phyloP scores from a whole-genome alignment of 345 rosid species.

The Bruguiera gymnorhiza region DNA sequence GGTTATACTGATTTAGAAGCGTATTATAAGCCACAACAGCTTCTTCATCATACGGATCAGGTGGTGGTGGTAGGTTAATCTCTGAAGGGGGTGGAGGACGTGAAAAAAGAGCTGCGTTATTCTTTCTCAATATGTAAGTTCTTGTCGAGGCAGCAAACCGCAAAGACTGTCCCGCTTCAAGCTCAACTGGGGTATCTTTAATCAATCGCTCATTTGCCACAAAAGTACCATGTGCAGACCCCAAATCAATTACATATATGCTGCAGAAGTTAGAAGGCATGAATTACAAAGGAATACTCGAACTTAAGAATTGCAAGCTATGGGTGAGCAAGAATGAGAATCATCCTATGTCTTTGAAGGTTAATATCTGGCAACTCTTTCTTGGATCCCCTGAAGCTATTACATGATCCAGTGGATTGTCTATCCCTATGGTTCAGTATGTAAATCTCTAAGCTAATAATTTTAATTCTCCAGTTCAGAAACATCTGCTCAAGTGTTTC shows the following conservation, averaged over 20 bases:
- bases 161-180: constrained; percentile 74
- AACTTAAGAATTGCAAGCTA: background rate
- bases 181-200: constrained; percentile 68
- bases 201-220: constrained; percentile 86
- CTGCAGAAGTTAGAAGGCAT: constrained; percentile 35
- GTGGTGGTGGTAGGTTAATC: constrained; percentile 69
- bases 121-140: constrained; percentile 72
- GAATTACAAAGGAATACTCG: background rate
- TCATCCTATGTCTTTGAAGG: background rate
- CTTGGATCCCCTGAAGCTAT: background rate
- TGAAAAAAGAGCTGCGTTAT: constrained; percentile 73
- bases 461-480: no score
- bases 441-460: background rate
- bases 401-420: background rate
- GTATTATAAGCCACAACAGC: constrained; percentile 84
- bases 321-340: background rate
- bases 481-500: no score
- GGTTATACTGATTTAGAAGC: constrained; percentile 70
- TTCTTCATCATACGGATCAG: constrained; percentile 83
- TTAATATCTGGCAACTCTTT: constrained; percentile 1
- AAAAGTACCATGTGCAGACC: constrained; percentile 82
- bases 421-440: background rate
- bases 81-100: constrained; percentile 54
- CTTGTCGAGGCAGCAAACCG: constrained; percentile 94
- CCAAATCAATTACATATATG: constrained; percentile 68